A percentile compares a stretch with the other conserved stretches of the same genome.
phyloP scores from a whole-genome alignment of 768 basidiomycete species.

The Rubroboletus satanas region DNA sequence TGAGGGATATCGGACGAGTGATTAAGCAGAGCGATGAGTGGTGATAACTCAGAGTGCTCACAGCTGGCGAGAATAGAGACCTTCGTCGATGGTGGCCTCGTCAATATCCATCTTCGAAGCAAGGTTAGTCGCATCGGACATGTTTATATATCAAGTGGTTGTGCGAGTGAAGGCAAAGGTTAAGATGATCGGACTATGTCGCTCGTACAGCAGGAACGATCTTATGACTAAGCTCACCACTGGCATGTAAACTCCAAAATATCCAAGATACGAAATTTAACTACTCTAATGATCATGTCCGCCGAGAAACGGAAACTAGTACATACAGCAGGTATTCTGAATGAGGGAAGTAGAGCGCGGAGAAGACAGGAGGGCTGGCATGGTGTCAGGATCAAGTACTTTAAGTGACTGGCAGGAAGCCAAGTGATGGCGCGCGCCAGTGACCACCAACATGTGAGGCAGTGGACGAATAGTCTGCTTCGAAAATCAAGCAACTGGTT shows the following conservation, averaged over 20 bases:
- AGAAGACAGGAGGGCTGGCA: not conserved
- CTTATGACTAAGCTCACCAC: conserved; percentile 23
- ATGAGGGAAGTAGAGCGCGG: not conserved
- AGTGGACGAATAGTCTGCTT: not conserved
- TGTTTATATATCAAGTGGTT: conserved; percentile 14
- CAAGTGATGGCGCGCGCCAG: not conserved
- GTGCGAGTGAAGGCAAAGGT: conserved; percentile 5
- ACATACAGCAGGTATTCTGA: not conserved
- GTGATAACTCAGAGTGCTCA: conserved; percentile 40
- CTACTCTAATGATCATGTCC: not conserved
- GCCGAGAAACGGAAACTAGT: not conserved
- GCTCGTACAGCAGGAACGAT: not conserved
- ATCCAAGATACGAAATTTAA: not conserved
- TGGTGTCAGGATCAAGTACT: not conserved
- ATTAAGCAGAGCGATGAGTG: conserved; percentile 13
- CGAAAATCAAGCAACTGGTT: not conserved
- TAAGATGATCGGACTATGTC: not conserved
- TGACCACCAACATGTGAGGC: not conserved
- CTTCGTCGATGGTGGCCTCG: conserved; percentile 87
- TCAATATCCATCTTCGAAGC: conserved; percentile 76
- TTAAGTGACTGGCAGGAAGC: not conserved
- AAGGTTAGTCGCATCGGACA: conserved; percentile 37
- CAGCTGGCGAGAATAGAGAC: conserved; percentile 91
- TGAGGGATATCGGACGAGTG: conserved; percentile 16
- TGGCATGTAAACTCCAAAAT: not conserved